Conservation (phyloP, 352 stramenopile species). For the Phytopythium vexans region DNA sequence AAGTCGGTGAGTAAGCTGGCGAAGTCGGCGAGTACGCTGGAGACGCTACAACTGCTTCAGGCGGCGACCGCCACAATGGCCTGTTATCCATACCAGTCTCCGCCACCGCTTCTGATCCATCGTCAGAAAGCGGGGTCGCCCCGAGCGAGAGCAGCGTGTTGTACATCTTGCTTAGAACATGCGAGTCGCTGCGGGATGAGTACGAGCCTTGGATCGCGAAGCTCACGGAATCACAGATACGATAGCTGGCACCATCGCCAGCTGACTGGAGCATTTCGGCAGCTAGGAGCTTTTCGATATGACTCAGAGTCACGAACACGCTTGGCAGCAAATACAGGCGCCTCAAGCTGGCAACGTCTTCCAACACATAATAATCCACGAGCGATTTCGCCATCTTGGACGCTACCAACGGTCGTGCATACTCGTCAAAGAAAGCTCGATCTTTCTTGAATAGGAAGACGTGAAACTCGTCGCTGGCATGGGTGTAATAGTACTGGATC, state of each 20-base stretch:
- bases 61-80: too few species aligned
- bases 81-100: too few species aligned
- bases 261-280: constrained; percentile 18
- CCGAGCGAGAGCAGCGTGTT: constrained; percentile 29
- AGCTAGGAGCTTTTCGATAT: constrained; percentile 41
- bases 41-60: neutral
- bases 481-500: constrained; percentile 30
- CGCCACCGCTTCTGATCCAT: too few species aligned
- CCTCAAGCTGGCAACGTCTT: constrained; percentile 20
- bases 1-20: constrained; percentile 1
- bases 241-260: constrained; percentile 9
- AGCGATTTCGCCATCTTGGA: constrained; percentile 51
- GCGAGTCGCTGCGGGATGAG: constrained; percentile 2
- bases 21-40: constrained; percentile 5
- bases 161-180: constrained; percentile 19
- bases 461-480: constrained; percentile 49
- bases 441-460: constrained; percentile 61
- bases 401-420: constrained; percentile 27
- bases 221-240: constrained; percentile 29
- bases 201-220: constrained; percentile 20
- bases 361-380: constrained; percentile 49
- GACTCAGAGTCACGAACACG: constrained; percentile 27
- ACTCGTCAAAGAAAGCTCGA: constrained; percentile 35
- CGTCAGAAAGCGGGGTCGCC: too few species aligned
- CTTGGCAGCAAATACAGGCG: constrained; percentile 21